phyloP scores from a whole-genome alignment of 1,284 basidiomycete species.

The Dichomitus squalens region DNA sequence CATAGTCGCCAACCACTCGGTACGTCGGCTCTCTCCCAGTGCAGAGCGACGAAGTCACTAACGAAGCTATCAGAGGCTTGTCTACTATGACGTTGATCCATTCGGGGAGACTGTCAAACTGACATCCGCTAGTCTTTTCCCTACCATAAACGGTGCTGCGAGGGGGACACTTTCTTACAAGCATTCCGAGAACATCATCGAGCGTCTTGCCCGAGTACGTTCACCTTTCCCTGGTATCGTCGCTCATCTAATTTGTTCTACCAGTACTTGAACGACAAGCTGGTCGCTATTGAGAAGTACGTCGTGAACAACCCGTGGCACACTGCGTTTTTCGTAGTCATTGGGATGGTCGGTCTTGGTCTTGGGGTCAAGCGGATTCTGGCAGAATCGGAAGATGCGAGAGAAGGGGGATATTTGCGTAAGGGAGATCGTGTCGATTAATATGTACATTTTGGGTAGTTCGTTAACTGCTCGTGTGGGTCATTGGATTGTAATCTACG shows the following conservation, averaged over 20 bases:
- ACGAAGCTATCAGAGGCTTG: constrained; percentile 50
- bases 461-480: neutral
- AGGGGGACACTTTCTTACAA: constrained; percentile 58
- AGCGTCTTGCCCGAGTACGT: constrained; percentile 69
- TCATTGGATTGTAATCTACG: constrained; percentile 7
- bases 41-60: neutral
- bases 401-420: constrained; percentile 23
- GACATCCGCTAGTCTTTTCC: constrained; percentile 60
- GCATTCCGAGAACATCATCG: constrained; percentile 70
- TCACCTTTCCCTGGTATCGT: neutral
- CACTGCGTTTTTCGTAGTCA: constrained; percentile 27
- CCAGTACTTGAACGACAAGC: constrained; percentile 54
- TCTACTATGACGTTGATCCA: constrained; percentile 68
- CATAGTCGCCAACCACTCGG: constrained; percentile 81
- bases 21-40: constrained; percentile 38
- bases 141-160: constrained; percentile 70
- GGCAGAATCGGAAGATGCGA: constrained; percentile 20
- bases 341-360: constrained; percentile 19
- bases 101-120: constrained; percentile 56
- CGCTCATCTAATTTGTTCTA: neutral
- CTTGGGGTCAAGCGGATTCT: constrained; percentile 15
- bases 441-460: constrained; percentile 9
- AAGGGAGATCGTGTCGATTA: constrained; percentile 18
- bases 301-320: constrained; percentile 43
- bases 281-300: constrained; percentile 47